Evolutionary conservation across 441 rosid species (phyloP).

Genomic region (Arabidopsis lyrata): DNA sequence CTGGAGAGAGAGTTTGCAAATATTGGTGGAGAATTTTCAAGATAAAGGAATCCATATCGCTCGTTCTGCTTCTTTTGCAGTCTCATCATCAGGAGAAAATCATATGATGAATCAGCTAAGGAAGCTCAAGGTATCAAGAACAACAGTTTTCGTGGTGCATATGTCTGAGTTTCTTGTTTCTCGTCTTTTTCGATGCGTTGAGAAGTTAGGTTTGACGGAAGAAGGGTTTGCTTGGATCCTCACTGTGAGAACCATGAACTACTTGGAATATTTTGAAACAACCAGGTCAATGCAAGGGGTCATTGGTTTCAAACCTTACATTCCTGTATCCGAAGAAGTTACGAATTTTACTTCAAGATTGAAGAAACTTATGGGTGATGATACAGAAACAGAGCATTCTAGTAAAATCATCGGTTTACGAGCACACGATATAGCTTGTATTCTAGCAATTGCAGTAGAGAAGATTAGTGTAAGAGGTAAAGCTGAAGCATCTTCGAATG

Average conservation of each 20-base stretch:
- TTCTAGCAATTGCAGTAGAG: constrained; percentile 51
- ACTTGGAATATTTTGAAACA: constrained; percentile 28
- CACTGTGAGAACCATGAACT: constrained; percentile 42
- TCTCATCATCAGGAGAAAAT: constrained; percentile 33
- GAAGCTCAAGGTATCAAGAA: constrained; percentile 26
- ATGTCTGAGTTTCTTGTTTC: constrained; percentile 46
- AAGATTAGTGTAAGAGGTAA: neutral
- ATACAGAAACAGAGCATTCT: constrained; percentile 31
- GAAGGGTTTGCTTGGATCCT: constrained; percentile 58
- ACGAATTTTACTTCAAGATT: constrained; percentile 43
- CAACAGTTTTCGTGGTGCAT: constrained; percentile 50
- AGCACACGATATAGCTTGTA: constrained; percentile 46
- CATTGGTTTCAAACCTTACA: constrained; percentile 48
- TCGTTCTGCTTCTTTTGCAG: constrained; percentile 21
- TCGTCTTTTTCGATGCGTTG: constrained; percentile 40
- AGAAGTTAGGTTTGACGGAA: constrained; percentile 48
- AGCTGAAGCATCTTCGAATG: constrained; percentile 19
- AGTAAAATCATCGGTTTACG: constrained; percentile 30
- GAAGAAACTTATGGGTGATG: constrained; percentile 32
- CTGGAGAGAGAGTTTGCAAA: constrained; percentile 41
- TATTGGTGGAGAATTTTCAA: constrained; percentile 38
- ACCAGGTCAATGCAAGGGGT: constrained; percentile 52
- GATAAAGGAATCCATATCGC: constrained; percentile 33
- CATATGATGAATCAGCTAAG: constrained; percentile 40
- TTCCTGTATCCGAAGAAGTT: constrained; percentile 39